These are phyloP conservation scores for Mycena polygramma DNA, from an alignment of 768 basidiomycete genomes.

Conservation along the genomic window DNA sequence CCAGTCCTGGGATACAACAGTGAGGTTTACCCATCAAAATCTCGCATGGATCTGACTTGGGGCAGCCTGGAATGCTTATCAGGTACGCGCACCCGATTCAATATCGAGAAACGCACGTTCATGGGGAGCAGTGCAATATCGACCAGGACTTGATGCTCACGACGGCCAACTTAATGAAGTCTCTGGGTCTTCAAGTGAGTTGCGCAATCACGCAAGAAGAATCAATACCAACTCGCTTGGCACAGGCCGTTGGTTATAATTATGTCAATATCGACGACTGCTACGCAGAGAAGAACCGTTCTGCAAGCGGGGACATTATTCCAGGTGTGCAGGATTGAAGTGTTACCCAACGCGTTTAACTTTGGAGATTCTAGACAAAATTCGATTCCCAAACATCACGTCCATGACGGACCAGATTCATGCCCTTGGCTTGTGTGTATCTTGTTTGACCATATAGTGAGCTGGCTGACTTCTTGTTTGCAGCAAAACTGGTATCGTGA, in stretches of 20 bases:
- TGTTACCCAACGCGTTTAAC: neutral
- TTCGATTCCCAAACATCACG: conserved; percentile 68
- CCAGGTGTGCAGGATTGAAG: conserved; percentile 53
- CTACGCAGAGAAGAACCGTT: conserved; percentile 69
- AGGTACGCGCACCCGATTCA: conserved; percentile 6
- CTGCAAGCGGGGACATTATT: conserved; percentile 62
- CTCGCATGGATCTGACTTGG: neutral
- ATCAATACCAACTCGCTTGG: neutral
- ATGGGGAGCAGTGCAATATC: conserved; percentile 40
- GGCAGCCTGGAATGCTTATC: conserved; percentile 38
- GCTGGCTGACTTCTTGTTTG: neutral
- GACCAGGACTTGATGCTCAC: conserved; percentile 64
- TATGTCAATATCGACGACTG: conserved; percentile 77
- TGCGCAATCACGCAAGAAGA: neutral
- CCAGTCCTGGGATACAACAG: conserved; percentile 37
- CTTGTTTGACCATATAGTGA: neutral
- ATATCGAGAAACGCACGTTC: neutral
- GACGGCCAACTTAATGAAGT: conserved; percentile 65
- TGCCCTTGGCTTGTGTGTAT: conserved; percentile 65
- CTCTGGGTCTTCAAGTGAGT: conserved; percentile 66
- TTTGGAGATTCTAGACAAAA: conserved; percentile 53
- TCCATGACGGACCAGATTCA: conserved; percentile 69
- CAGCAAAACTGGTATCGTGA: conserved; percentile 59
- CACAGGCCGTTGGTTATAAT: conserved; percentile 70
- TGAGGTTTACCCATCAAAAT: neutral